These are phyloP conservation scores for Aspergillus amoenus DNA, from an alignment of 2,329 filamentous ascomycete species.

Conservation along the genomic window DNA sequence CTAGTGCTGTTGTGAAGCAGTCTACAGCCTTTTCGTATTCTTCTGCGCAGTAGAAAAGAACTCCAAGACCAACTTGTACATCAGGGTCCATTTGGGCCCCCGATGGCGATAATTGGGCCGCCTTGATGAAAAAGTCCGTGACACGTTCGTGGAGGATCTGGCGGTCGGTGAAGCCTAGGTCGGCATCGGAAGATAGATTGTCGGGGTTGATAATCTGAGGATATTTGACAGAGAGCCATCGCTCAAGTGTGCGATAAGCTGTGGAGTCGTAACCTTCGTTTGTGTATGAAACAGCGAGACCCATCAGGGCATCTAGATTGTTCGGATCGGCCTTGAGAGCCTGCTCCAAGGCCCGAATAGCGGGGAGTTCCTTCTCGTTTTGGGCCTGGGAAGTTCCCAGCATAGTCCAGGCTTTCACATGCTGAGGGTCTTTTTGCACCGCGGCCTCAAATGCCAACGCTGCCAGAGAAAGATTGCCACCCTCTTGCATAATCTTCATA, in stretches of 20 bases:
- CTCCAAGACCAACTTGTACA: conserved; percentile 93
- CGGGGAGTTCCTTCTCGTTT: conserved; percentile 96
- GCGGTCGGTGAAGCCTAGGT: conserved; percentile 92
- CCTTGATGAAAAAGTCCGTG: conserved; percentile 85
- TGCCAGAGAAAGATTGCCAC: conserved; percentile 89
- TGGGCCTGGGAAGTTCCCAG: conserved; percentile 92
- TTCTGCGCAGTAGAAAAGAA: conserved; percentile 95
- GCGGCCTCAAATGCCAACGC: conserved; percentile 95
- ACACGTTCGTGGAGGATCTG: conserved; percentile 86
- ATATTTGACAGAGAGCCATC: conserved; percentile 96
- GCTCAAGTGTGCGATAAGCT: conserved; percentile 91
- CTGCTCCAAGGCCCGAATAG: conserved; percentile 89
- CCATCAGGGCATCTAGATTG: conserved; percentile 90
- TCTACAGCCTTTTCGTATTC: conserved; percentile 98
- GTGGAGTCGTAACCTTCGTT: conserved; percentile 98
- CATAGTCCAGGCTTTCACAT: conserved; percentile 91
- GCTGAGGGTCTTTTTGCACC: conserved; percentile 81
- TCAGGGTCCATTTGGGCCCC: conserved; percentile 98
- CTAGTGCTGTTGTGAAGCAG: conserved; percentile 91
- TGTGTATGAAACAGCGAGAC: conserved; percentile 91
- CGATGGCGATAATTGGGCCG: conserved; percentile 85
- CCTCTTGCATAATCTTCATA: conserved; percentile 86
- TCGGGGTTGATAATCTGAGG: conserved; percentile 73
- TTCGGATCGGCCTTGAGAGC: conserved; percentile 83
- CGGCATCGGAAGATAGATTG: conserved; percentile 70